Conservation (phyloP, 2,329 filamentous ascomycete species). For the Aaosphaeria pasadenensis region DNA sequence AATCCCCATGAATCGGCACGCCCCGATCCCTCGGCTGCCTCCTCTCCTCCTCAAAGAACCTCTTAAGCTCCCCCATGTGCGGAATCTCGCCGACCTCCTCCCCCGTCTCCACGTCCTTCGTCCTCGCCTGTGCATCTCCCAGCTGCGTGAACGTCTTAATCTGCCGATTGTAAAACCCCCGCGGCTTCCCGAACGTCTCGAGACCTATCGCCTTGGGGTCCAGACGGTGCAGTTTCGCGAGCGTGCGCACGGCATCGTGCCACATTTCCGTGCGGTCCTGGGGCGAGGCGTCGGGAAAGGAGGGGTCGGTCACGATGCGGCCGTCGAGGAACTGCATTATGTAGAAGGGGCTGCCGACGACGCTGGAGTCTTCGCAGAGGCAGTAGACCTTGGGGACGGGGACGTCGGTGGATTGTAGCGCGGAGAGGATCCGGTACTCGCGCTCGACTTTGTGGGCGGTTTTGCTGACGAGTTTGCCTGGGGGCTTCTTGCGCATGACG, state of each 20-base stretch:
- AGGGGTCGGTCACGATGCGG: constrained; percentile 81
- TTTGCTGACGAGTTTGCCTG: constrained; percentile 82
- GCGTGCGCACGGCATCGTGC: constrained; percentile 73
- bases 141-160: constrained; percentile 76
- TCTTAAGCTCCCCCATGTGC: constrained; percentile 66
- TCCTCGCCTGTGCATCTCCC: constrained; percentile 68
- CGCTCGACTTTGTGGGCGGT: constrained; percentile 92
- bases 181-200: constrained; percentile 64
- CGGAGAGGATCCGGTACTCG: constrained; percentile 82
- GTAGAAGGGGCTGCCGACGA: constrained; percentile 88
- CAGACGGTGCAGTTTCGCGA: constrained; percentile 78
- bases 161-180: constrained; percentile 79
- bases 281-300: constrained; percentile 67
- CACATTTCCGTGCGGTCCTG: constrained; percentile 73
- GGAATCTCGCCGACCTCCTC: constrained; percentile 74
- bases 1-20: constrained; percentile 84
- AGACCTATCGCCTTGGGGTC: constrained; percentile 64
- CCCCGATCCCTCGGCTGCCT: constrained; percentile 71
- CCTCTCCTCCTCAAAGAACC: constrained; percentile 66
- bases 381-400: constrained; percentile 78
- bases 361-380: constrained; percentile 72
- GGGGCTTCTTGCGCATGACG: constrained; percentile 92
- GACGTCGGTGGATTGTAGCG: constrained; percentile 71
- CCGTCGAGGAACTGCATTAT: constrained; percentile 93
- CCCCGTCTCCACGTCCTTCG: constrained; percentile 72